Base-by-base conservation (phyloP, 2,329 filamentous ascomycete species). In the Monosporascus sp. region DNA sequence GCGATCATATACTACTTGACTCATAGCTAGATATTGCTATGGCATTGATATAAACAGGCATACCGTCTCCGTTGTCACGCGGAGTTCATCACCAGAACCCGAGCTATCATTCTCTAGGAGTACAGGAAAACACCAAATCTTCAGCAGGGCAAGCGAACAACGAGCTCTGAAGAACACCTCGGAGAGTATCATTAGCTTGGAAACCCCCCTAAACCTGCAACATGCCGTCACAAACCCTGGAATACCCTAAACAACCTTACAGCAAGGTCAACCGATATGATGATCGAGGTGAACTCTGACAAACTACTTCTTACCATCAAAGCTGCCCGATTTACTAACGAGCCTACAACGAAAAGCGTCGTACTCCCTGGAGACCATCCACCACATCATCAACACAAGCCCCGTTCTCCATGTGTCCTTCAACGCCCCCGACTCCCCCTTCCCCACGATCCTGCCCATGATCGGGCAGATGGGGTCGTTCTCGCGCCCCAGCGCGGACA, bases 321-420 rank as follows among this genome's bases (percentile, higher is more conserved):
- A 31, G 47, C 14, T 38, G 44, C 20, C 36, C 25, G 31, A 50
- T 47, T 46, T 53, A 39, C 54, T 57, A 3, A 39, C 49, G 48
- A 49, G 62, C 57, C 42, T 44, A 53, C 54, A 47, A 14, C 25
- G 20, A 22, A 22, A 49, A 90, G 87, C 82, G 48, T 79, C 78
- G 49, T 95, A 96, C 66, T 83, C 89, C 52, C 78, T 87, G 49
- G 75, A 82, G 47, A 82, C 84, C 7, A 89, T 95, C 65, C 88
- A 95, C 68, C 68, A 71, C 53, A 87, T 95, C 63, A 75, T 96
- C 70, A 91, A 93, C 70, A 76, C 77, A 20, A 81, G 81, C n/a
- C 83, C 82, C 38, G 80, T 95, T 48, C 77, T 94, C 17, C 86
- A 95, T 71, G 84, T 95, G 62, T 90, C 89, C 57, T 95, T 95